Base-by-base conservation (phyloP, 1,284 basidiomycete genomes). In the Leccinum huronense region DNA sequence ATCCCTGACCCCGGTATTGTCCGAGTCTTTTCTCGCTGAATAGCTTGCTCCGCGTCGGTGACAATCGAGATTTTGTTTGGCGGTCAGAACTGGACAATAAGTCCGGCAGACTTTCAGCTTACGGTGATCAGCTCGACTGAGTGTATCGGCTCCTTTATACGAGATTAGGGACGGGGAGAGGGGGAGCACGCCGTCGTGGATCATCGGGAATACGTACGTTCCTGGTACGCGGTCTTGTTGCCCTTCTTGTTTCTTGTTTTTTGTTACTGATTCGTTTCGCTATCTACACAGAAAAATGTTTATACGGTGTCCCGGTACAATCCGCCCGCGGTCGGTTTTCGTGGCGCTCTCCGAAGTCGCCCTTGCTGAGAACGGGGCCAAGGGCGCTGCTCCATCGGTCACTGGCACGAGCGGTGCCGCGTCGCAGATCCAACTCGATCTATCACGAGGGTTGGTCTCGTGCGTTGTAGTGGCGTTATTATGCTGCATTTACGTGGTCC, bases 121-220 rank as follows among this genome's bases (percentile, higher is more conserved):
- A 77, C 80, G 3, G 61, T 63, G 34, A 58, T 73, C 54, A 76
- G 73, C 19, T 69, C 72, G 57, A 83, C 14, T 19, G 57, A 68
- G 23, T 75, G 86, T 69, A 75, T 86, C 23, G 85, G 85, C 31
- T 80, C 81, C 5, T 73, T 87, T 59, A 16, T 83, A 86, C 65
- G 81, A 78, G 11, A 68, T 80, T 19, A 66, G 66, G 72, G 59
- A 71, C 71, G 45, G 65, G 69, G 53, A 8, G 30, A 70, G 56
- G 3, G 58, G 57, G 27, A 72, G 75, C 38, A 30, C 71, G 13
- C 75, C 76, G 0, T 61, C 71, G 58, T 84, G 80, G 78, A 83
- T 86, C 65, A 71, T 86, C 30, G 85, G 85, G 10, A 84, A 83
- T 62, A 79, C 82, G 7, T 86, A 79, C 82, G 7, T 86, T 87